Evolutionary conservation across 345 rosid genomes (phyloP), one percentile per base, ranked within the genome.

Genomic region (Pistacia integerrima): DNA sequence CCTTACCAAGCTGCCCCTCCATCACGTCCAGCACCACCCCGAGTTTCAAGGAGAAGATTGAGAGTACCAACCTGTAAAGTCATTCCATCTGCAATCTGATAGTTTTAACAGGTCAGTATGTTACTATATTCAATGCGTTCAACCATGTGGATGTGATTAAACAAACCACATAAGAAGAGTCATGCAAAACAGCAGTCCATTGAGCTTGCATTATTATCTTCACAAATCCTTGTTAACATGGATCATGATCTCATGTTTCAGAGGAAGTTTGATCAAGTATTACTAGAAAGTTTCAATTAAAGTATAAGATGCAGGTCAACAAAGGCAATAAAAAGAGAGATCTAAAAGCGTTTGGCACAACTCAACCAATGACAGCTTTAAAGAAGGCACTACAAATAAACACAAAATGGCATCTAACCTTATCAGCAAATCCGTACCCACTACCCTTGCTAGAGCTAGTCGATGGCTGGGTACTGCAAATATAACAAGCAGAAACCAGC

Each of bases 31-130:
- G 89, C 80, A 81, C 92, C 85, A 54, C 99, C 98, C 48, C 88
- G 89, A 64, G 97, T 94, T 87, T 92, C 99, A 67, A 96, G 95
- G 33, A 96, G 89, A 85, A 96, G 92, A 87, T 96, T 96, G 84
- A 94, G 97, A 66, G 94, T 93, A 76, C 79, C 76, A 76, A 96
- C 91, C 85, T 90, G 93, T 81, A 96, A 66, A 44, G 97, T 92
- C 99, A 96, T 96, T 80, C 99, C 99, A 88, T 96, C 99, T 81
- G 99, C 98, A 84, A 96, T 91, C 99, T 96, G 91, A 85, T 68
- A 75, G 77, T 73, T 18, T 7, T 56, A 49, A 77, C 73, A 76
- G 44, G 70, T 67, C 54, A 72, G 82, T 73, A 35, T 35, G 36
- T 13, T 60, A 78, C 38, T 64, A 49, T 58, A 63, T 75, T 67